phyloP scores from a whole-genome alignment of 2,329 filamentous ascomycete genomes.

The Geosmithia morbida region DNA sequence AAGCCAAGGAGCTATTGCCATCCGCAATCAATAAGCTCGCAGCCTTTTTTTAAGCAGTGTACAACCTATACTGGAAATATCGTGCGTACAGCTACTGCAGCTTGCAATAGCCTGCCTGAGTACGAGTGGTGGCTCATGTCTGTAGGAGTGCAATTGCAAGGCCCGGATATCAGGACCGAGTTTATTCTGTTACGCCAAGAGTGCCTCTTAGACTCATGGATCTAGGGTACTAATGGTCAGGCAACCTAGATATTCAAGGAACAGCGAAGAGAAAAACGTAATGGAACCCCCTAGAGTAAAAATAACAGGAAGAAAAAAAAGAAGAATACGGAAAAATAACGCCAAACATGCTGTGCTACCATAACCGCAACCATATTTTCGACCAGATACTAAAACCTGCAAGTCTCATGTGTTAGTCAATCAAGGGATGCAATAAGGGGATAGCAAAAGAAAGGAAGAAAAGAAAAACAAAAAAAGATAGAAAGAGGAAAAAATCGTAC shows the following conservation, averaged over 20 bases:
- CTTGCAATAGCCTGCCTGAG: too few species aligned
- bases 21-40: too few species aligned
- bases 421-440: not conserved
- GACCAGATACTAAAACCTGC: not conserved
- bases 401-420: not conserved
- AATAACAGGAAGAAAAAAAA: not conserved
- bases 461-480: not conserved
- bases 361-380: not conserved
- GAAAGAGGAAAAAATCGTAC: constrained; percentile 24
- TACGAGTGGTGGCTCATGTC: not conserved
- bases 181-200: not conserved
- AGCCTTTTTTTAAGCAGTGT: too few species aligned
- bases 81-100: too few species aligned
- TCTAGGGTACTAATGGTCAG: not conserved
- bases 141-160: not conserved
- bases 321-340: not conserved
- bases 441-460: not conserved
- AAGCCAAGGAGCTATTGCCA: not conserved
- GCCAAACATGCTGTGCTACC: constrained; percentile 1
- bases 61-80: too few species aligned
- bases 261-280: constrained; percentile 1
- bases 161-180: not conserved
- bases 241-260: not conserved
- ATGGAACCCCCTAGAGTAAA: not conserved
- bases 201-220: not conserved